These are phyloP conservation scores for Pneumocystis wakefieldiae DNA, from an alignment of 1,139 yeast species.

Conservation along the genomic window DNA sequence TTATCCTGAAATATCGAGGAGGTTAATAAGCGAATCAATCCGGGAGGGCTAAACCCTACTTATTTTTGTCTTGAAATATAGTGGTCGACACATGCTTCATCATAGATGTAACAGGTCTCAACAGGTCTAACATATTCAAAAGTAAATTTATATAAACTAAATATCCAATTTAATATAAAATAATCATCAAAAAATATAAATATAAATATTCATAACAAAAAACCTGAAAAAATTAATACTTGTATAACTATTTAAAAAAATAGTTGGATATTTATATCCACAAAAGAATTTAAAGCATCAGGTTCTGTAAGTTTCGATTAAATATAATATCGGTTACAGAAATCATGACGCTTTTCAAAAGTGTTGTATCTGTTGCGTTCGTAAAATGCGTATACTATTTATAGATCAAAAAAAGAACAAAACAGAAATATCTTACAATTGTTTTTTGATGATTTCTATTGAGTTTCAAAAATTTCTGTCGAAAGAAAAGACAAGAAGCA, in stretches of 20 bases:
- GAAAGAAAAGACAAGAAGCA: slow-evolving; percentile 1
- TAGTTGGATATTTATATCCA: neutral
- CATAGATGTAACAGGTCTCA: too few relatives aligned
- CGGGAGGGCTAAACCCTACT: too few relatives aligned
- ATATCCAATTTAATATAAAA: too few relatives aligned
- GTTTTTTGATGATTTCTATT: slow-evolving; percentile 6
- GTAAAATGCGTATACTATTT: slow-evolving; percentile 3
- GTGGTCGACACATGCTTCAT: too few relatives aligned
- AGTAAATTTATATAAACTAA: too few relatives aligned
- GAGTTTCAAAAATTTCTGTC: slow-evolving; percentile 3
- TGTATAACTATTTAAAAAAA: neutral
- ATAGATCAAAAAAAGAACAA: neutral
- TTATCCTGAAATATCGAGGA: too few relatives aligned
- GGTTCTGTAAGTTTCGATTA: neutral
- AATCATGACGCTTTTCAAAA: slow-evolving; percentile 2
- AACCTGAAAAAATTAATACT: too few relatives aligned
- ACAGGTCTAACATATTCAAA: too few relatives aligned
- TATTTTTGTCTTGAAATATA: too few relatives aligned
- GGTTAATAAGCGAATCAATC: too few relatives aligned
- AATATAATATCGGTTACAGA: slow-evolving; percentile 10
- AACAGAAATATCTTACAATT: neutral
- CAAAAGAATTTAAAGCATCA: slow-evolving; percentile 16
- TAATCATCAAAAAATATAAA: too few relatives aligned
- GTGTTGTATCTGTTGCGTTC: slow-evolving; percentile 5
- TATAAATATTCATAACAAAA: too few relatives aligned